A percentile compares a stretch with the other conserved stretches of the same genome.
Evolutionary conservation across 768 basidiomycete species (phyloP).

Genomic region (Boletus subparvulus): DNA sequence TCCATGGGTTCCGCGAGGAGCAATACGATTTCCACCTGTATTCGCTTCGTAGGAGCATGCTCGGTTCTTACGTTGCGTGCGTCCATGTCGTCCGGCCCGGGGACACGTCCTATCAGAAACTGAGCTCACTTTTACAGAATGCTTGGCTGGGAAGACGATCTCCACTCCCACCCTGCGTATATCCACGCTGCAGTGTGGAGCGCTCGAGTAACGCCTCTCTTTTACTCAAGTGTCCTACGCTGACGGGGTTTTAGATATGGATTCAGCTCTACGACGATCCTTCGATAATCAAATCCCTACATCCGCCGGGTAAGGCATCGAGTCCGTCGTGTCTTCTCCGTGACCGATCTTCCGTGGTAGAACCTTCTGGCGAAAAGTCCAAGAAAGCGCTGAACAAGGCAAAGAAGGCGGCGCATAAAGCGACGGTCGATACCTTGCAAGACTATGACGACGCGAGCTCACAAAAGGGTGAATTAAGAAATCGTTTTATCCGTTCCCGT

Average conservation of each 20-base stretch:
- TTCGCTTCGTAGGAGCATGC: slow-evolving; percentile 83
- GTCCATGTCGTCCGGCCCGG: slow-evolving; percentile 26
- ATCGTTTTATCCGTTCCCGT: slow-evolving; percentile 12
- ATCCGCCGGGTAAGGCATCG: slow-evolving; percentile 36
- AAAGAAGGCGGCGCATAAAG: slow-evolving; percentile 69
- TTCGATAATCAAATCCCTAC: slow-evolving; percentile 44
- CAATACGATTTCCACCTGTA: slow-evolving; percentile 99
- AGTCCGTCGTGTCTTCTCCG: slow-evolving; percentile 24
- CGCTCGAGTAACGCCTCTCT: slow-evolving; percentile 49
- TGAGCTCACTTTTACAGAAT: slow-evolving; percentile 46
- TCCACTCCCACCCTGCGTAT: slow-evolving; percentile 78
- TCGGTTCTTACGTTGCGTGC: slow-evolving; percentile 84
- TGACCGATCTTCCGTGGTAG: slow-evolving; percentile 9
- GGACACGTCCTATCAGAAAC: neutral
- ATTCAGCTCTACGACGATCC: slow-evolving; percentile 71
- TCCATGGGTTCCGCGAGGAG: slow-evolving; percentile 88
- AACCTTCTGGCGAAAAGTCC: slow-evolving; percentile 35
- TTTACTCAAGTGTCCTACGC: slow-evolving; percentile 11
- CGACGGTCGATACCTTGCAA: slow-evolving; percentile 46
- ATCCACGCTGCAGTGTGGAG: slow-evolving; percentile 70
- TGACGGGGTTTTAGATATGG: slow-evolving; percentile 58
- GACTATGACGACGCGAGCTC: slow-evolving; percentile 38
- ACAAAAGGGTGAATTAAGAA: slow-evolving; percentile 59
- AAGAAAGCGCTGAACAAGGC: slow-evolving; percentile 87
- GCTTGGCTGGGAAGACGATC: slow-evolving; percentile 75